Conservation (phyloP, 768 basidiomycete genomes). For the Wakefieldia striispora region DNA sequence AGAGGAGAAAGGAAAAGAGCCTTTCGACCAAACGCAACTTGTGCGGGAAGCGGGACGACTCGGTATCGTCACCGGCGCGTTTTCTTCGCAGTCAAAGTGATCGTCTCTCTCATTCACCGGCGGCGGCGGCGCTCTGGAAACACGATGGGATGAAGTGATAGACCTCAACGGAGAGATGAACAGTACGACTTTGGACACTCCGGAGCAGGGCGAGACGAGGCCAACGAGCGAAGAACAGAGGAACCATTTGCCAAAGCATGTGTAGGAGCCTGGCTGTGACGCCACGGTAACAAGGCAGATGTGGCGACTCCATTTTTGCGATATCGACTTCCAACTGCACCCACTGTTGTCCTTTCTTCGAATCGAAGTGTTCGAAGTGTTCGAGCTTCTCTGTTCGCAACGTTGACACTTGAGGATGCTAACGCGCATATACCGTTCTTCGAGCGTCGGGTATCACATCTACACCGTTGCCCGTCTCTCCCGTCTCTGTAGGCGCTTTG, state of each 20-base stretch:
- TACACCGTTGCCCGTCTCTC: too few relatives aligned
- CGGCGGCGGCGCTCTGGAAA: not conserved
- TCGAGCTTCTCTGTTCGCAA: too few relatives aligned
- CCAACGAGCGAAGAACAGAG: conserved; percentile 7
- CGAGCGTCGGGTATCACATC: too few relatives aligned
- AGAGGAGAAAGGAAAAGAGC: conserved; percentile 20
- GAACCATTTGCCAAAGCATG: conserved; percentile 17
- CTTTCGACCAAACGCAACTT: conserved; percentile 18
- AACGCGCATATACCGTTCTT: too few relatives aligned
- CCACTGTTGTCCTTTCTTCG: too few relatives aligned
- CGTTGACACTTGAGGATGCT: too few relatives aligned
- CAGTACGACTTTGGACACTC: conserved; percentile 23
- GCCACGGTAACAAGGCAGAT: too few relatives aligned
- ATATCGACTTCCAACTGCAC: too few relatives aligned
- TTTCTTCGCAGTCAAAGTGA: not conserved
- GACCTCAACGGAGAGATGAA: conserved; percentile 31
- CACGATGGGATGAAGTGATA: conserved; percentile 15
- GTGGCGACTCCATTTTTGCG: too few relatives aligned
- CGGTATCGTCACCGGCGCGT: conserved; percentile 11
- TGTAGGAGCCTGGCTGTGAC: too few relatives aligned
- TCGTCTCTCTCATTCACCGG: not conserved
- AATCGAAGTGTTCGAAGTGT: too few relatives aligned
- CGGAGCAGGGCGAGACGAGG: conserved; percentile 11
- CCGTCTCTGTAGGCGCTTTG: too few relatives aligned
- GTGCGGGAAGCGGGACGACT: conserved; percentile 10